A percentile compares a stretch with the other conserved stretches of the same genome.
Conservation (phyloP, 768 basidiomycete species). For the Pleurotus citrinopileatus region DNA sequence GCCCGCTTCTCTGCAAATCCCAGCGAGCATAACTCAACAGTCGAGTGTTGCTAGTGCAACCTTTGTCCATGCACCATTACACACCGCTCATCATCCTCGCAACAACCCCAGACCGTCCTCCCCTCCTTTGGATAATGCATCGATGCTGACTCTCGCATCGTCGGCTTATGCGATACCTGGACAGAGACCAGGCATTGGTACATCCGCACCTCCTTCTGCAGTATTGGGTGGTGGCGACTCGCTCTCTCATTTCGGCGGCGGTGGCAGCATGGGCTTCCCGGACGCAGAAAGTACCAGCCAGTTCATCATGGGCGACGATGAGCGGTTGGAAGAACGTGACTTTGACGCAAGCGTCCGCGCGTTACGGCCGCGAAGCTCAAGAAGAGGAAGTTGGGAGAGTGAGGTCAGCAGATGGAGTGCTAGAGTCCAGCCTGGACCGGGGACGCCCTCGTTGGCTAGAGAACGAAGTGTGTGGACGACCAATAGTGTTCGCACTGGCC, state of each 20-base stretch:
- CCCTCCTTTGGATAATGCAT: slow-evolving; percentile 89
- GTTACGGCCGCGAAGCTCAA: slow-evolving; percentile 80
- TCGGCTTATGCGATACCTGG: slow-evolving; percentile 82
- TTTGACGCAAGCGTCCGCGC: slow-evolving; percentile 88
- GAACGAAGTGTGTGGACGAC: slow-evolving; percentile 61
- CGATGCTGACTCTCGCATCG: slow-evolving; percentile 88
- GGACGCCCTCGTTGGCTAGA: slow-evolving; percentile 42
- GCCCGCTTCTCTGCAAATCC: slow-evolving; percentile 37
- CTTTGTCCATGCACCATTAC: slow-evolving; percentile 79
- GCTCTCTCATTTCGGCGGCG: slow-evolving; percentile 70
- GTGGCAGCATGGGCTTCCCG: slow-evolving; percentile 39
- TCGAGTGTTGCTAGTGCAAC: slow-evolving; percentile 21
- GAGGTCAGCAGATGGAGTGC: slow-evolving; percentile 89
- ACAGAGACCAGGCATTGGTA: slow-evolving; percentile 43
- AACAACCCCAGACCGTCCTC: slow-evolving; percentile 94
- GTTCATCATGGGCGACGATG: slow-evolving; percentile 65
- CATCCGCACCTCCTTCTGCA: slow-evolving; percentile 48
- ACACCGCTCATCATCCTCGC: slow-evolving; percentile 90
- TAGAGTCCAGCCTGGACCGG: slow-evolving; percentile 46
- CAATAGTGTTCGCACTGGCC: slow-evolving; percentile 59
- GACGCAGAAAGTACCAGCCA: slow-evolving; percentile 70
- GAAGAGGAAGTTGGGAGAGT: slow-evolving; percentile 91
- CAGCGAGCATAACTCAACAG: slow-evolving; percentile 28
- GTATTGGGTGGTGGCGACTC: slow-evolving; percentile 53
- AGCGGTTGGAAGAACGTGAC: slow-evolving; percentile 63